Evolutionary conservation across 805 yeast genomes (phyloP).

Genomic region (Metschnikowia borealis): DNA sequence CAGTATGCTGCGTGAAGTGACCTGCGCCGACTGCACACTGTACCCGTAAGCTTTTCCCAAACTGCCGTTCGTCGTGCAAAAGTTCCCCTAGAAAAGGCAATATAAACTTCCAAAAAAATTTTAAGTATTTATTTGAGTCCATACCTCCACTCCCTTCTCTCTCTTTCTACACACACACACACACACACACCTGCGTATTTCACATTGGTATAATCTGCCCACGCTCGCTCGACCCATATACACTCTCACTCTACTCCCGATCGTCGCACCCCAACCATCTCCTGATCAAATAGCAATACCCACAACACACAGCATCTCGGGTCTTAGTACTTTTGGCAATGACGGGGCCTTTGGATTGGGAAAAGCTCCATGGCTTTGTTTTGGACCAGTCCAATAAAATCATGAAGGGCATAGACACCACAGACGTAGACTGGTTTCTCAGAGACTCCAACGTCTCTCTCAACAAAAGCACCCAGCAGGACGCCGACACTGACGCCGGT

Average conservation of each 20-base stretch:
- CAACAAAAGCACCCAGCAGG: slow-evolving; percentile 1
- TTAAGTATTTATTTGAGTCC: no score
- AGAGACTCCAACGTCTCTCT: slow-evolving; percentile 27
- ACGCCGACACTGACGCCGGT: not conserved
- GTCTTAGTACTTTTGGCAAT: not conserved
- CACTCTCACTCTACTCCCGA: not conserved
- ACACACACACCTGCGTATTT: not conserved
- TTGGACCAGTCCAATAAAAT: slow-evolving; percentile 13
- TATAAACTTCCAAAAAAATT: not conserved
- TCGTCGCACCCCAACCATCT: not conserved
- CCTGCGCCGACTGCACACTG: not conserved
- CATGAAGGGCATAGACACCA: slow-evolving; percentile 31
- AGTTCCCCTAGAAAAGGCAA: not conserved
- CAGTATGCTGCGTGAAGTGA: not conserved
- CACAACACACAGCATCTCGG: not conserved
- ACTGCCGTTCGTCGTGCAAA: not conserved
- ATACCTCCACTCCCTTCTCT: not conserved
- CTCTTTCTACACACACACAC: not conserved
- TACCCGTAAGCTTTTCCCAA: not conserved
- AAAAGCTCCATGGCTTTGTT: slow-evolving; percentile 10
- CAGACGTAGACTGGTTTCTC: slow-evolving; percentile 52
- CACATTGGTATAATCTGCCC: not conserved
- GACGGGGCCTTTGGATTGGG: slow-evolving; percentile 10
- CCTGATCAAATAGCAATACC: not conserved
- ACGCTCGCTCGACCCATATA: not conserved